Percentiles rank a stretch among this genome's conserved stretches.
Evolutionary conservation across 495 filamentous ascomycete genomes (phyloP).

Genomic region (Delitschia confertaspora): DNA sequence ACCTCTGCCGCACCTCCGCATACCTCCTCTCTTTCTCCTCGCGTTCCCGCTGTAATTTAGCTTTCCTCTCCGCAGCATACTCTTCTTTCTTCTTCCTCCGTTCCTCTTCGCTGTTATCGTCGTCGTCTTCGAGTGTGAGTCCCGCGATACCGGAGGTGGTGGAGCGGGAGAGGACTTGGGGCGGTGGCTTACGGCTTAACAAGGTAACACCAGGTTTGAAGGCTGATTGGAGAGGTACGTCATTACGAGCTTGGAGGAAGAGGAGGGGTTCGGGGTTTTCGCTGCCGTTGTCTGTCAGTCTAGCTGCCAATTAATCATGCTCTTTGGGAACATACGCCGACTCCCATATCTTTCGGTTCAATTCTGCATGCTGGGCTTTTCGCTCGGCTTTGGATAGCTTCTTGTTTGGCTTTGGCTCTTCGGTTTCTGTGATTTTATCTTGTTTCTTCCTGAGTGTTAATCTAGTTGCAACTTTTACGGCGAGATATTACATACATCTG

Average conservation of each 20-base stretch:
- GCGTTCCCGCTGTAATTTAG: conserved; percentile 61
- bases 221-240: conserved; percentile 64
- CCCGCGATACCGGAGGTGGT: conserved; percentile 47
- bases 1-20: conserved; percentile 69
- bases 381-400: conserved; percentile 66
- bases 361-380: conserved; percentile 68
- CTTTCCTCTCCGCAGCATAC: conserved; percentile 63
- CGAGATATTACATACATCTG: conserved; percentile 48
- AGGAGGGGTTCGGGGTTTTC: conserved; percentile 59
- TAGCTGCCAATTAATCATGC: conserved; percentile 12
- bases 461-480: neutral
- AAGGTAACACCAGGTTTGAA: conserved; percentile 77
- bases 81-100: conserved; percentile 45
- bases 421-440: conserved; percentile 23
- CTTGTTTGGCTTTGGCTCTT: conserved; percentile 3
- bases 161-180: conserved; percentile 40
- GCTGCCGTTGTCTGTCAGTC: conserved; percentile 25
- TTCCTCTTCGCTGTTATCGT: conserved; percentile 61
- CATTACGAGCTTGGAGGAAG: conserved; percentile 58
- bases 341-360: conserved; percentile 78
- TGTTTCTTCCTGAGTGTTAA: conserved; percentile 33
- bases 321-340: conserved; percentile 58
- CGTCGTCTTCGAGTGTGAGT: conserved; percentile 45
- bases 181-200: conserved; percentile 68
- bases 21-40: conserved; percentile 87